Percentiles rank a stretch among this genome's conserved stretches.
phyloP scores from a whole-genome alignment of 2,329 filamentous ascomycete species.

The Elsinoe batatas region DNA sequence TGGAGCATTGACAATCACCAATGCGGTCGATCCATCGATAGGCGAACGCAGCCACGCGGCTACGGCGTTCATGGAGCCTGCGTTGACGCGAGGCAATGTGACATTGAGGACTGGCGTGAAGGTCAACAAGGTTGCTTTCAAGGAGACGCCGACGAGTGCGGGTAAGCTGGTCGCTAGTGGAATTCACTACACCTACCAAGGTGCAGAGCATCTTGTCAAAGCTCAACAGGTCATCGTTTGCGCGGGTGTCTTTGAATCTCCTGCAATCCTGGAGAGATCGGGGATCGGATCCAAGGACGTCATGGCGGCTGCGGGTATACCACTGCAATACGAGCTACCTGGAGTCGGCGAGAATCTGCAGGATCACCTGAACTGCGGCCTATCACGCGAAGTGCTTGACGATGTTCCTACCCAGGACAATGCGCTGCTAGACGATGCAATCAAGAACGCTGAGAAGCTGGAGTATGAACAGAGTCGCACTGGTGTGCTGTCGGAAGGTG shows the following conservation, averaged over 20 bases:
- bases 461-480: constrained; percentile 23
- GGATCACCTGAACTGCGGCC: constrained; percentile 41
- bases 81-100: constrained; percentile 17
- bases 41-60: constrained; percentile 19
- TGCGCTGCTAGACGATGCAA: constrained; percentile 25
- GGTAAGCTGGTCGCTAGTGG: constrained; percentile 20
- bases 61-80: constrained; percentile 19
- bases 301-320: constrained; percentile 36
- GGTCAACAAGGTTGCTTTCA: constrained; percentile 17
- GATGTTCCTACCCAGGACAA: constrained; percentile 15
- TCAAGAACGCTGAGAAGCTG: constrained; percentile 47
- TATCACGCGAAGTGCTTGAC: constrained; percentile 20
- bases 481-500: constrained; percentile 16
- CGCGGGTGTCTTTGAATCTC: constrained; percentile 73
- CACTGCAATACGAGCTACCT: constrained; percentile 49
- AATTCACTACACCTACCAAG: constrained; percentile 35
- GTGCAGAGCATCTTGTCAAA: constrained; percentile 26
- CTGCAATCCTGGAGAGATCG: constrained; percentile 50
- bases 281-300: constrained; percentile 41
- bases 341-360: constrained; percentile 56
- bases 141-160: constrained; percentile 3
- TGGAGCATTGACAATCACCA: constrained; percentile 3
- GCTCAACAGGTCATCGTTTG: constrained; percentile 62
- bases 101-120: constrained; percentile 14
- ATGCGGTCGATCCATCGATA: constrained; percentile 17